These are phyloP conservation scores for Diaporthe sp. DNA, from an alignment of 2,329 filamentous ascomycete species.

Conservation along the genomic window DNA sequence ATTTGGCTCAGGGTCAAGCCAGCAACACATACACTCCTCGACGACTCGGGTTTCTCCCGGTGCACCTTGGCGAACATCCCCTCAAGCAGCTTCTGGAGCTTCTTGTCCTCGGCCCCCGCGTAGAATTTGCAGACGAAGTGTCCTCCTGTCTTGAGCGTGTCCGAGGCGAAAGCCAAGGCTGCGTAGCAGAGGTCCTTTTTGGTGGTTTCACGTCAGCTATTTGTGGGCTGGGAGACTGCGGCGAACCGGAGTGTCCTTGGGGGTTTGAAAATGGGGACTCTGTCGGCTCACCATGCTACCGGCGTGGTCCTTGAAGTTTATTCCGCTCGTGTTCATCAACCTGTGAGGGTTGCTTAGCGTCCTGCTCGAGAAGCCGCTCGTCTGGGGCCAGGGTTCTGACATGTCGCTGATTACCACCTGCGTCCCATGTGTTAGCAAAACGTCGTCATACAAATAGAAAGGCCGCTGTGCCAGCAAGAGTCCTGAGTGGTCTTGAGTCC, in stretches of 20 bases:
- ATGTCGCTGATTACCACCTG: slow-evolving; percentile 96
- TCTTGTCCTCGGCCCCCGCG: slow-evolving; percentile 88
- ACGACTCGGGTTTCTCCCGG: slow-evolving; percentile 92
- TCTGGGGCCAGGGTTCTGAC: slow-evolving; percentile 95
- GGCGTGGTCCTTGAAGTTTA: slow-evolving; percentile 86
- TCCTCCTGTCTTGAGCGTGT: slow-evolving; percentile 85
- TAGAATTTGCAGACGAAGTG: slow-evolving; percentile 99
- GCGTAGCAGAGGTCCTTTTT: slow-evolving; percentile 88
- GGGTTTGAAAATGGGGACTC: neutral
- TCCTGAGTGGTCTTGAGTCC: neutral
- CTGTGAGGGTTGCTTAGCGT: slow-evolving; percentile 98
- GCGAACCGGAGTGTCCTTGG: neutral
- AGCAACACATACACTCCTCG: slow-evolving; percentile 76
- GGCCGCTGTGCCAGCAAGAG: neutral
- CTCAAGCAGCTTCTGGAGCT: slow-evolving; percentile 80
- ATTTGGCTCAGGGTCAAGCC: neutral
- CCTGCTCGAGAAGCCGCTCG: slow-evolving; percentile 82
- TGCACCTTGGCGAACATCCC: slow-evolving; percentile 84
- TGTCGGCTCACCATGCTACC: slow-evolving; percentile 88
- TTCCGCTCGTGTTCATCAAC: slow-evolving; percentile 99
- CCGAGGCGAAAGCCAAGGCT: slow-evolving; percentile 86
- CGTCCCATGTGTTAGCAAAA: neutral
- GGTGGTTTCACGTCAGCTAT: neutral
- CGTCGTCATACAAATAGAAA: neutral
- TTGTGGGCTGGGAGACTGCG: neutral